A percentile compares a stretch with the other conserved stretches of the same genome.
These are phyloP conservation scores for Neurospora sp. DNA, from an alignment of 2,329 filamentous ascomycete species.

Conservation along the genomic window DNA sequence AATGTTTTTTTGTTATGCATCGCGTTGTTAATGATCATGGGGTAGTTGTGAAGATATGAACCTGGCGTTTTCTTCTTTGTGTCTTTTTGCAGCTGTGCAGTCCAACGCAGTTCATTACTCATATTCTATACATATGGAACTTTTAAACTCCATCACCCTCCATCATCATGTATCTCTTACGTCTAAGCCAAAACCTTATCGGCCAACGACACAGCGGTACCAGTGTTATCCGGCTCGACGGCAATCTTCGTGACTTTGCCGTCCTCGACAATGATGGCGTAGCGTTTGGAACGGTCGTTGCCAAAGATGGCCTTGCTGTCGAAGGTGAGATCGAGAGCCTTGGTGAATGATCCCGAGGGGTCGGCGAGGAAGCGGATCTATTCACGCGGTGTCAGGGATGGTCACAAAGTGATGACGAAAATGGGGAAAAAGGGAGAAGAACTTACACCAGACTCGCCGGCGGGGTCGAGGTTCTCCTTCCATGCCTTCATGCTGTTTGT, in stretches of 20 bases:
- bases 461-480: conserved; percentile 67
- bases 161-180: background rate
- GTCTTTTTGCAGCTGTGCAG: background rate
- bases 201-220: conserved; percentile 46
- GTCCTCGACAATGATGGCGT: conserved; percentile 71
- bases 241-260: conserved; percentile 75
- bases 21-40: background rate
- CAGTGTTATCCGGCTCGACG: conserved; percentile 83
- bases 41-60: background rate
- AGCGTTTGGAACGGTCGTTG: conserved; percentile 73
- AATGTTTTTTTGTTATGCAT: background rate
- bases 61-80: too few species aligned
- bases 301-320: conserved; percentile 75
- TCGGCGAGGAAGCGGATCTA: conserved; percentile 87
- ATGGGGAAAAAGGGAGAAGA: background rate
- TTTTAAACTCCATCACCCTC: background rate
- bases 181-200: conserved; percentile 34
- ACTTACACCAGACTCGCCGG: conserved; percentile 64
- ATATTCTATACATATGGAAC: background rate
- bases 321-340: conserved; percentile 73
- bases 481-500: conserved; percentile 74
- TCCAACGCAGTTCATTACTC: background rate
- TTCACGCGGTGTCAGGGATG: background rate
- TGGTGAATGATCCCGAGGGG: conserved; percentile 68
- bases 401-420: background rate